phyloP scores from a whole-genome alignment of 495 filamentous ascomycete genomes.

The Aspergillus campestris region DNA sequence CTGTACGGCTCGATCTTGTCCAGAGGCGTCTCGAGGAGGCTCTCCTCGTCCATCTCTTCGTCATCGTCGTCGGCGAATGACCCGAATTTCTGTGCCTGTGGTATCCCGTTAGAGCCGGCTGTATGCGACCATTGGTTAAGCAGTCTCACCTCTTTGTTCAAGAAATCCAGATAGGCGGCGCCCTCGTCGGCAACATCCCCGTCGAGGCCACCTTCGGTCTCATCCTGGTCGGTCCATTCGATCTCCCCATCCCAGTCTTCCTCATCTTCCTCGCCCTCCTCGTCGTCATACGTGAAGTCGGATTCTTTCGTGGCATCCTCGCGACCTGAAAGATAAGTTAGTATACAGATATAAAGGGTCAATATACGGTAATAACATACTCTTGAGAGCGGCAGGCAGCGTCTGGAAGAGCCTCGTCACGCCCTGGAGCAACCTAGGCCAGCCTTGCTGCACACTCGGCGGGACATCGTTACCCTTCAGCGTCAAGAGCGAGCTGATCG shows the following conservation, averaged over 20 bases:
- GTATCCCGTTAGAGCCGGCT: slow-evolving; percentile 6
- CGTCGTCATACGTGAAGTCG: slow-evolving; percentile 71
- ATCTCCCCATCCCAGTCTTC: slow-evolving; percentile 58
- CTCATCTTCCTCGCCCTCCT: slow-evolving; percentile 67
- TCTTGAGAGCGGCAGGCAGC: slow-evolving; percentile 75
- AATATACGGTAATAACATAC: slow-evolving; percentile 35
- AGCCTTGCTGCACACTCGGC: slow-evolving; percentile 82
- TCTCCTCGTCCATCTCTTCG: slow-evolving; percentile 86
- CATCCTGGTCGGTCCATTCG: slow-evolving; percentile 64
- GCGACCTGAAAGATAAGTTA: slow-evolving; percentile 47
- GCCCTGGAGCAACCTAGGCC: slow-evolving; percentile 90
- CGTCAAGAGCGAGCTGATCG: slow-evolving; percentile 76
- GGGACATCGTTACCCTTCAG: slow-evolving; percentile 72
- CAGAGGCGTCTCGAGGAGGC: slow-evolving; percentile 82
- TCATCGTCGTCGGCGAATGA: slow-evolving; percentile 65
- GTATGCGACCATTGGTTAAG: not conserved
- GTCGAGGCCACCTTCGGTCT: slow-evolving; percentile 44
- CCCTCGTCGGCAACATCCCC: slow-evolving; percentile 79
- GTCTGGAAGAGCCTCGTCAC: slow-evolving; percentile 88
- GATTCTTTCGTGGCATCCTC: slow-evolving; percentile 87
- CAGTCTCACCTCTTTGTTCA: slow-evolving; percentile 72
- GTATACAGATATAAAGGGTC: not conserved
- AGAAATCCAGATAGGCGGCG: slow-evolving; percentile 88
- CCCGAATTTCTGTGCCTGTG: slow-evolving; percentile 72
- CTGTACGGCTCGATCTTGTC: slow-evolving; percentile 92